Conservation (phyloP, 2,329 filamentous ascomycete genomes). For the Penicillium sp. region DNA sequence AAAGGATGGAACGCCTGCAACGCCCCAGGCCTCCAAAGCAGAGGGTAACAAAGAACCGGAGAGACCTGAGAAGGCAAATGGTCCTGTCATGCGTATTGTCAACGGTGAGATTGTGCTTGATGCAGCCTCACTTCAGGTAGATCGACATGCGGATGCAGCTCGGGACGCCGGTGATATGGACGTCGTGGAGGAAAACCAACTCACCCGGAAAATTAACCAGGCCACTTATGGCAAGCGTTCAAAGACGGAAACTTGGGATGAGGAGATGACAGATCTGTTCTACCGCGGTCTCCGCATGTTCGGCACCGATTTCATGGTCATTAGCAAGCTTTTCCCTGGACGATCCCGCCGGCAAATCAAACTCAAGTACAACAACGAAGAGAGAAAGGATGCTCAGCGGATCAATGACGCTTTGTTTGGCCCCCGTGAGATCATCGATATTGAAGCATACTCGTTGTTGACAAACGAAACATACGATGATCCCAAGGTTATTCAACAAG, state of each 20-base stretch:
- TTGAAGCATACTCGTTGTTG: conserved; percentile 47
- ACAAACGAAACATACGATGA: conserved; percentile 47
- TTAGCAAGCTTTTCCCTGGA: conserved; percentile 62
- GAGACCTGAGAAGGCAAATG: conserved; percentile 27
- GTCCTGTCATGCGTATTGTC: conserved; percentile 54
- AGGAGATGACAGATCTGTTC: conserved; percentile 60
- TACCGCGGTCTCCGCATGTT: conserved; percentile 64
- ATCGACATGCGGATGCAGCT: conserved; percentile 55
- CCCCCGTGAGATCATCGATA: conserved; percentile 44
- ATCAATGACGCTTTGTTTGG: conserved; percentile 55
- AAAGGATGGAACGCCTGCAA: conserved; percentile 29
- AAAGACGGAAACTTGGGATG: conserved; percentile 58
- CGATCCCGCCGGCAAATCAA: conserved; percentile 63
- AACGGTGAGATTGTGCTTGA: conserved; percentile 60
- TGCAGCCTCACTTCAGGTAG: conserved; percentile 53
- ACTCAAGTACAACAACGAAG: conserved; percentile 63
- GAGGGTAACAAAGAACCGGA: not conserved
- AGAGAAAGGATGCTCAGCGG: conserved; percentile 54
- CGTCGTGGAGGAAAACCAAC: conserved; percentile 47
- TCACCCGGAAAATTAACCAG: conserved; percentile 49
- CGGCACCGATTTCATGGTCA: conserved; percentile 66
- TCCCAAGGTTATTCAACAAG: conserved; percentile 39
- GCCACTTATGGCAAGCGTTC: conserved; percentile 50
- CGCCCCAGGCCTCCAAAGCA: conserved; percentile 25
- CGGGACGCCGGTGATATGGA: conserved; percentile 49